Evolutionary conservation across 2,329 filamentous ascomycete genomes (phyloP), one percentile per base, ranked within the genome.

Genomic region (Teratosphaeria destructans): DNA sequence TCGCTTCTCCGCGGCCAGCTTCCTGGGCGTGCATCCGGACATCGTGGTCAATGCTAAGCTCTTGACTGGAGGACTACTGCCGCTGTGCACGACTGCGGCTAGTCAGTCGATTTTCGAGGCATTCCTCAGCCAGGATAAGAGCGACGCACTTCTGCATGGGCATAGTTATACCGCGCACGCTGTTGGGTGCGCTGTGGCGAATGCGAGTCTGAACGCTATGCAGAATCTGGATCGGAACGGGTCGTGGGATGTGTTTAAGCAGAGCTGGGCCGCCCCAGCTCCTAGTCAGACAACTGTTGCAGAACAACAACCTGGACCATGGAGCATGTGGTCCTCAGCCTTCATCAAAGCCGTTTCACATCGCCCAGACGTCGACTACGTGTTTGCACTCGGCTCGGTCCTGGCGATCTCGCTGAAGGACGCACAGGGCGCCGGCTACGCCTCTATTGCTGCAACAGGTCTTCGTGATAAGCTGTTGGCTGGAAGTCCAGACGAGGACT

Each of bases 101-200:
- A 90, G 87, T 39, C 79, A 90, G 60, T 80, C 79, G 60, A 86
- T 95, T 54, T 94, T 91, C 72, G 69, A 83, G 1, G 82, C 84
- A 0, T 95, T 95, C 68, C 76, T 82, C 12, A 85, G 86, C 57
- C 77, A 82, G 1, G 85, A 90, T 55, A 95, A 94, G 74, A 84
- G 82, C 0, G 88, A 93, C 65, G 90, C 90, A 0, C 74, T 95
- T 5, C 76, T 95, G 3, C 90, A 95, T 66, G 90, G 90, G 0
- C 90, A 95, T 70, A 93, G 88, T 71, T 95, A 95, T 73, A 95
- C 90, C 0, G 90, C 90, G 0, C 89, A 95, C 71, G 81, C 90
- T 0, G 82, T 94, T 1, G 90, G 90, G 0, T 95, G 89, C 66
- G 83, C 87, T 53, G 88, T 95, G 0, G 90, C 87, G 0, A 78